Evolutionary conservation across 805 yeast species (phyloP), one percentile per base, ranked within the genome.

Genomic region (Ogataea methanolica): DNA sequence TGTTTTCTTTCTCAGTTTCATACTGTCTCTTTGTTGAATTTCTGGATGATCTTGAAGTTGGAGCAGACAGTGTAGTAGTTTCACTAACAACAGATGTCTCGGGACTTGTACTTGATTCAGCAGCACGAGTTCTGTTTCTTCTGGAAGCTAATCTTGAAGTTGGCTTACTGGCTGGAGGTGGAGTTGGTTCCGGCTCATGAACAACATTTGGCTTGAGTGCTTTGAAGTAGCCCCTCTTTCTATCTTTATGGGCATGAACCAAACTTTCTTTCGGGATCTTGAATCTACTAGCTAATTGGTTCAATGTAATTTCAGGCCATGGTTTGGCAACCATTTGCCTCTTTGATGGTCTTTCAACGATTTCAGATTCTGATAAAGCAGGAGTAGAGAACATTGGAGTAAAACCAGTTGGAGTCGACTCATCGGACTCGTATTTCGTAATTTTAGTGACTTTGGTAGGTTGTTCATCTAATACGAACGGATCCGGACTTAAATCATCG

Each of bases 221-320:
- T 19, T 51, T 55, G 21, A 55, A 35, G 35, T 49, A 54, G 9
- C 48, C 39, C 43, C 48, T 50, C 33, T 51, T 55, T 16, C 50
- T 53, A 11, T 35, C 40, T 36, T 52, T 53, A 29, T 52, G 51
- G 6, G 54, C 44, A 36, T 50, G 55, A 15, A 43, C 7, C 11
- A 54, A 39, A 41, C 50, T 54, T 15, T 57, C 59, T 37, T 54
- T 56, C 7, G 67, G 53, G 21, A 62, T 49, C 21, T 58, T 59
- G 41, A 61, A 61, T 47, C 61, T 50, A 12, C 50, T 49, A 2
- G 65, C 66, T 26, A 62, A 44, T 50, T 61, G 64, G 39, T 46
- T 54, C n/a, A 61, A 48, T 8, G 67, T 56, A 11, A 57, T 52
- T 44, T 62, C 66, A 6, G 60, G 60, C 64, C 64, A 61, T 14